These are phyloP conservation scores for Solanum megistacrolobum DNA, from an alignment of 257 asterid species.

Conservation along the genomic window DNA sequence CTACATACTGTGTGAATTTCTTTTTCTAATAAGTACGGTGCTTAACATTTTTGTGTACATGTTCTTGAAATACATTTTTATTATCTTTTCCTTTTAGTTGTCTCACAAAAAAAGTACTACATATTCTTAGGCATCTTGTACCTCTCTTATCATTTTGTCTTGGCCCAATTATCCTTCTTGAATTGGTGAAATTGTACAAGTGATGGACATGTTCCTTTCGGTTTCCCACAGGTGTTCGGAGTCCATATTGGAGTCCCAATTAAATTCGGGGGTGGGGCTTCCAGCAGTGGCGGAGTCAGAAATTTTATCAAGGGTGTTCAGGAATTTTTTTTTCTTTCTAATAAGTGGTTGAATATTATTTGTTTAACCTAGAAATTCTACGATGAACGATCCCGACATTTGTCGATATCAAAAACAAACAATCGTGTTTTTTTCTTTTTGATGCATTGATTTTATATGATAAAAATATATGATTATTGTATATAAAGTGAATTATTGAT, in stretches of 20 bases:
- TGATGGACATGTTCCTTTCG: not conserved
- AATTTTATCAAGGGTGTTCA: too few relatives aligned
- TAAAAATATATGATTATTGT: too few relatives aligned
- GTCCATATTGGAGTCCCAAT: accelerated
- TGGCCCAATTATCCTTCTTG: not conserved
- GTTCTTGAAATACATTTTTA: not conserved
- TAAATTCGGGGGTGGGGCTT: too few relatives aligned
- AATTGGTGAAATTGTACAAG: not conserved
- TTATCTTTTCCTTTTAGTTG: not conserved
- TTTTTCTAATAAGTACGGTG: not conserved
- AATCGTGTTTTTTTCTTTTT: too few relatives aligned
- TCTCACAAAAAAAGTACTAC: not conserved
- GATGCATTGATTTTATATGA: too few relatives aligned
- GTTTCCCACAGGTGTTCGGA: accelerated
- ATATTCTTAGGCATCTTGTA: not conserved
- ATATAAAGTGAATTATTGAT: too few relatives aligned
- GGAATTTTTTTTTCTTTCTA: too few relatives aligned
- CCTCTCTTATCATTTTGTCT: not conserved
- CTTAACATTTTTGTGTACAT: not conserved
- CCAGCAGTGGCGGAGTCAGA: too few relatives aligned
- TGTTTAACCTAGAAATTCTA: too few relatives aligned
- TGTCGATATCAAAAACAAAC: too few relatives aligned
- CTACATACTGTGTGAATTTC: not conserved
- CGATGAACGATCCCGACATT: too few relatives aligned
- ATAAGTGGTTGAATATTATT: too few relatives aligned